phyloP scores from a whole-genome alignment of 2,329 filamentous ascomycete genomes.

The Herpomyces periplanetae region DNA sequence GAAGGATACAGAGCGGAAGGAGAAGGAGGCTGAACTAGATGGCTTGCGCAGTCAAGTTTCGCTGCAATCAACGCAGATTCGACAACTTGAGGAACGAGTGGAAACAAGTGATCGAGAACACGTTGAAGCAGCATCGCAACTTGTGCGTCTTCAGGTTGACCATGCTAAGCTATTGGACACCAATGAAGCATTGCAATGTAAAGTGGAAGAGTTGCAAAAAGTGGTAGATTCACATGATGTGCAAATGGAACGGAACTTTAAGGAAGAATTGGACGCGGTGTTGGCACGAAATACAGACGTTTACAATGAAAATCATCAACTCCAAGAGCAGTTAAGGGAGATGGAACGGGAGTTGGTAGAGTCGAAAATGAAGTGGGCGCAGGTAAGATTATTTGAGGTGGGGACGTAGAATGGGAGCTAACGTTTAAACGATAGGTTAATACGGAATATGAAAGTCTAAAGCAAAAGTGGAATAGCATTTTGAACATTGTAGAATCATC shows the following conservation, averaged over 20 bases:
- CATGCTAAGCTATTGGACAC: conserved; percentile 62
- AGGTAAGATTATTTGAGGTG: conserved; percentile 19
- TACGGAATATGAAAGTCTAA: conserved; percentile 11
- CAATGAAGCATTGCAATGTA: conserved; percentile 50
- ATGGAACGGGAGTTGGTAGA: conserved; percentile 70
- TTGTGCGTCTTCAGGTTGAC: conserved; percentile 67
- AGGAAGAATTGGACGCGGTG: conserved; percentile 51
- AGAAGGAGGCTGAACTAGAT: conserved; percentile 43
- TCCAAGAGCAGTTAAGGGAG: conserved; percentile 64
- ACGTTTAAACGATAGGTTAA: conserved; percentile 9
- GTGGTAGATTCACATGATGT: conserved; percentile 64
- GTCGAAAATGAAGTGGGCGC: conserved; percentile 76
- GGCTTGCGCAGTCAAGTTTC: conserved; percentile 23
- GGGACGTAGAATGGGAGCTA: not conserved
- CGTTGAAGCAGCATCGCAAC: conserved; percentile 51
- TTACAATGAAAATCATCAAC: conserved; percentile 51
- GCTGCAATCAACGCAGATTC: conserved; percentile 31
- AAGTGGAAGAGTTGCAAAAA: conserved; percentile 44
- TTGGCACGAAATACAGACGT: conserved; percentile 77
- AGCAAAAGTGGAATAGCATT: conserved; percentile 12
- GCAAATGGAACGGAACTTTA: conserved; percentile 45
- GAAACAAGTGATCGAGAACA: conserved; percentile 69
- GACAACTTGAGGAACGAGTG: conserved; percentile 46
- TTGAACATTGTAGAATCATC: no score
- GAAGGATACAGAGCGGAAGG: conserved; percentile 37